Conservation (phyloP, 805 yeast species). For the Cyberlindnera mississippiensis region DNA sequence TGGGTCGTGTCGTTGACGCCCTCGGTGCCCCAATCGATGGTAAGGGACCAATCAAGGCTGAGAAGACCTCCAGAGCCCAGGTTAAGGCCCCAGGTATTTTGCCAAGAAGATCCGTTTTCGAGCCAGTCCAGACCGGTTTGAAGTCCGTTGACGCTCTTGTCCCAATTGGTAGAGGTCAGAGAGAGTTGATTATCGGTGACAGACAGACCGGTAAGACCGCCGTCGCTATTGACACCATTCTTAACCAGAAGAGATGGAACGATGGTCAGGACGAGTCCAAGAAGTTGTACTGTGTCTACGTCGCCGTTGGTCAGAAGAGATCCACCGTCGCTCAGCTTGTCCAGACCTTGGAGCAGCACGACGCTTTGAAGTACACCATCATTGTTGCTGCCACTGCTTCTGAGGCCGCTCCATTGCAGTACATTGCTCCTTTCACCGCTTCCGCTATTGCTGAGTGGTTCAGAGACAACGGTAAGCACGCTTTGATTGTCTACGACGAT, state of each 20-base stretch:
- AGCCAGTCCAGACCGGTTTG: constrained; percentile 99
- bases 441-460: constrained; percentile 99
- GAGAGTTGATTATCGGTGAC: constrained; percentile 99
- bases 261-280: constrained; percentile 89
- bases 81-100: constrained; percentile 99
- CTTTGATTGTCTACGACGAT: constrained; percentile 95
- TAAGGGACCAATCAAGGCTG: constrained; percentile 94
- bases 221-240: constrained; percentile 96
- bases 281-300: constrained; percentile 99
- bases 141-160: constrained; percentile 98
- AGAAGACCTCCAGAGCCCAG: constrained; percentile 89
- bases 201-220: constrained; percentile 99
- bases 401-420: constrained; percentile 99
- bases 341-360: constrained; percentile 97
- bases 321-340: constrained; percentile 99
- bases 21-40: constrained; percentile 99
- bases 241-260: constrained; percentile 99
- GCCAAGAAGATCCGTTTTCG: constrained; percentile 97
- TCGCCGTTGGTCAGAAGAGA: constrained; percentile 99
- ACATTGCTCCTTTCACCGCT: constrained; percentile 99
- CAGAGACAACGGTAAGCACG: constrained; percentile 99
- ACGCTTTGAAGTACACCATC: constrained; percentile 95
- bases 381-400: constrained; percentile 99
- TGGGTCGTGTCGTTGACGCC: constrained; percentile 99
- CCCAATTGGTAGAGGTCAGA: constrained; percentile 99